These are phyloP conservation scores for Salvia miltiorrhiza DNA, from an alignment of 257 asterid genomes.

Conservation along the genomic window DNA sequence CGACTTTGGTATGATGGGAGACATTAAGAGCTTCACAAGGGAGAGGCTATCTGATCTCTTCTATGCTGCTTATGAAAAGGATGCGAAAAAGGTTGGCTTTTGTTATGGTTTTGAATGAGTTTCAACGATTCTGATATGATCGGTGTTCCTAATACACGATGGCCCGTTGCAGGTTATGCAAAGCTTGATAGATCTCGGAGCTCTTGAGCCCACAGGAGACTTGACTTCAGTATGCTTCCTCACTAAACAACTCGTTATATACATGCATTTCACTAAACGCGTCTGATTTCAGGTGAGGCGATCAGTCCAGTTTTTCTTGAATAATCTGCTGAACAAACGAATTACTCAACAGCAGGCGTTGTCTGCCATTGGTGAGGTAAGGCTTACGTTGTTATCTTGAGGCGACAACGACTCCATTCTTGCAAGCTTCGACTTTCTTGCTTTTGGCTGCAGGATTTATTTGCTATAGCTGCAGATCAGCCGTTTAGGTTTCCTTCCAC, in stretches of 20 bases:
- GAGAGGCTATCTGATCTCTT: slow-evolving; percentile 65
- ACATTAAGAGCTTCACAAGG: slow-evolving; percentile 67
- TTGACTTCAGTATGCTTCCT: slow-evolving; percentile 57
- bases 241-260: slow-evolving; percentile 10
- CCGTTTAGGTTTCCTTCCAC: slow-evolving; percentile 88
- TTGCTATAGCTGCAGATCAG: slow-evolving; percentile 87
- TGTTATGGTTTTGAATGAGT: background rate
- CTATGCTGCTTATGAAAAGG: slow-evolving; percentile 84
- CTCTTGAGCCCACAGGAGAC: slow-evolving; percentile 90
- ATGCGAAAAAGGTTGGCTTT: slow-evolving; percentile 63
- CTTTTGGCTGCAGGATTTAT: slow-evolving; percentile 64
- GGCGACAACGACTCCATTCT: no score
- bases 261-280: no score
- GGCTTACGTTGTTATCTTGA: no score
- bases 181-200: slow-evolving; percentile 72
- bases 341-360: slow-evolving; percentile 74
- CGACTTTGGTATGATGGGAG: slow-evolving; percentile 98
- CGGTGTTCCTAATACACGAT: background rate
- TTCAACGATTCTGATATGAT: background rate
- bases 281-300: slow-evolving; percentile 61
- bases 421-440: no score
- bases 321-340: slow-evolving; percentile 58
- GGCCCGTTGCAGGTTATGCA: slow-evolving; percentile 63
- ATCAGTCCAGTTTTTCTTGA: slow-evolving; percentile 85
- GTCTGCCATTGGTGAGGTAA: slow-evolving; percentile 84